A percentile compares a stretch with the other conserved stretches of the same genome.
Evolutionary conservation across 257 asterid species (phyloP).

Genomic region (Coffea eugenioides): DNA sequence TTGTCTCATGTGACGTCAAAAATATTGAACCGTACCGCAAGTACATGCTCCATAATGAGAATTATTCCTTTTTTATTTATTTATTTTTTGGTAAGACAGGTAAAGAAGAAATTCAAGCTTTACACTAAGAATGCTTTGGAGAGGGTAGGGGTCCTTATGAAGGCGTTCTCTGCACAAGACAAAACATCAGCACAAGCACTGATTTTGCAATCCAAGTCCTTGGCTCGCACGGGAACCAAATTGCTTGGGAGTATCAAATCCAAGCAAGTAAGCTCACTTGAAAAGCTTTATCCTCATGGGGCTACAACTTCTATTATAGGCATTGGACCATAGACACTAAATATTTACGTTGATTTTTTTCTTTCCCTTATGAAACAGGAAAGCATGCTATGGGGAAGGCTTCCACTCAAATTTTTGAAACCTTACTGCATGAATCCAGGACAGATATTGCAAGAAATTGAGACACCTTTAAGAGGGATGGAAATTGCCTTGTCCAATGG

Average conservation of each 20-base stretch:
- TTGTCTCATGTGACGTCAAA: constrained; percentile 10
- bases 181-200: constrained; percentile 38
- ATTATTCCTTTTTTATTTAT: background rate
- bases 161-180: constrained; percentile 68
- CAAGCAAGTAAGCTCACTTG: constrained; percentile 54
- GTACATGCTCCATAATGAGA: background rate
- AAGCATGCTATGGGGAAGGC: constrained; percentile 75
- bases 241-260: constrained; percentile 53
- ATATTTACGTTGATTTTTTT: background rate
- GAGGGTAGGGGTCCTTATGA: constrained; percentile 49
- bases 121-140: constrained; percentile 59
- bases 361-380: constrained; percentile 41
- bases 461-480: constrained; percentile 72
- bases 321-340: too few species aligned
- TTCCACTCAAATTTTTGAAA: constrained; percentile 45
- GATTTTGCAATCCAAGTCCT: constrained; percentile 56
- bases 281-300: background rate
- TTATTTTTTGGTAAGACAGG: constrained; percentile 35
- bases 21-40: constrained; percentile 1
- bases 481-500: constrained; percentile 42
- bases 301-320: background rate
- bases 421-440: constrained; percentile 53
- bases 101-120: constrained; percentile 52
- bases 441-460: constrained; percentile 40
- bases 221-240: constrained; percentile 46